These are phyloP conservation scores for Picochlorum sp. DNA, from an alignment of 139 green algal genomes.

Conservation along the genomic window DNA sequence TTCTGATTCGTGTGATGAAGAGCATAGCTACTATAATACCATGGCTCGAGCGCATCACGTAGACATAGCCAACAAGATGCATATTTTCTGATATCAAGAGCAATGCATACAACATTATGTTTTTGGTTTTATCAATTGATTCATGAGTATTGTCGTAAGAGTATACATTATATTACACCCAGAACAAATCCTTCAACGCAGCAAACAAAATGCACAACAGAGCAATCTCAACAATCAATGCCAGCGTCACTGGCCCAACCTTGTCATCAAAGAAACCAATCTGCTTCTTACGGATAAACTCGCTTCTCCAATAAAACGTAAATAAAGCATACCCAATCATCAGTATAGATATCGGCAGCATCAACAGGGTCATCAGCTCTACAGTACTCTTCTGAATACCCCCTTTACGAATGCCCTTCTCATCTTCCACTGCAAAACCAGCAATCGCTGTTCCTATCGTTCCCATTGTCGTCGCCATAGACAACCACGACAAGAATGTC, in stretches of 20 bases:
- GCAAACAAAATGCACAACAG: constrained; percentile 58
- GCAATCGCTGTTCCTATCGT: constrained; percentile 69
- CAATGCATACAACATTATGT: not conserved
- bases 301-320: constrained; percentile 64
- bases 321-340: constrained; percentile 78
- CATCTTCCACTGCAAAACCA: constrained; percentile 40
- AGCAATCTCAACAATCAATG: constrained; percentile 48
- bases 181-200: constrained; percentile 22
- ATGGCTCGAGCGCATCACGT: not conserved
- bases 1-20: too few species aligned
- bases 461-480: constrained; percentile 79
- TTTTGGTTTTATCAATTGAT: too few species aligned
- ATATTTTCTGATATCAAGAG: not conserved
- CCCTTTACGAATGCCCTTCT: constrained; percentile 4
- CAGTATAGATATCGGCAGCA: constrained; percentile 68
- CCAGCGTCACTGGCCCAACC: constrained; percentile 58
- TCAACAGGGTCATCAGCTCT: constrained; percentile 60
- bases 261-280: constrained; percentile 76
- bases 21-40: too few species aligned
- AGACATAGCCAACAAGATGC: not conserved
- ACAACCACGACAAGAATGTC: constrained; percentile 77
- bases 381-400: constrained; percentile 55
- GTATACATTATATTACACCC: constrained; percentile 1
- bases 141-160: not conserved
- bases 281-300: constrained; percentile 70